Base-by-base conservation (phyloP, 352 stramenopile species). In the Blastocystis sp. region DNA sequence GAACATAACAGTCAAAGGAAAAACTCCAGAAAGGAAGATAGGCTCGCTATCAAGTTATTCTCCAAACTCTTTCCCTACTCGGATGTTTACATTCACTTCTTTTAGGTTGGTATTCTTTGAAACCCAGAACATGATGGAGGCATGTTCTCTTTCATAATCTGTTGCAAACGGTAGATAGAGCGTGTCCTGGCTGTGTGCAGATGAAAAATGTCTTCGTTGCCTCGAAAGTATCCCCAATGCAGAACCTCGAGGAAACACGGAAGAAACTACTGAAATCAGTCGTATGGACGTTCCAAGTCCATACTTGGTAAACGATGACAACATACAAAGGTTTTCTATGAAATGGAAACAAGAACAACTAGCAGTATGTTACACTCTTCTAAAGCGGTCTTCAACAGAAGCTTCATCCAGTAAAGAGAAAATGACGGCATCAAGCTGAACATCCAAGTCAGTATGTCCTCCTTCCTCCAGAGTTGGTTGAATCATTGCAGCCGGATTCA, bases 21-120 rank as follows among this genome's bases (percentile, higher is more conserved):
- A 83, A 83, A 67, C 71, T 83, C 71, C 71, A 83, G n/a, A 83
- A 83, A 9, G 71, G 71, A 83, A 83, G 71, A 66, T 83, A 83
- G 0, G 71, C 71, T 24, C 37, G 49, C 71, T 83, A 78, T 32
- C 4, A 51, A 16, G 49, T 32, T 7, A 2, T 1, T 43, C 14
- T 19, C 1, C 29, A 52, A 19, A 19, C 35, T 6, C 65, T 32
- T 32, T 71, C 19, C 12, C 14, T 49, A 83, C 71, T 6, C 71
- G 16, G 11, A 51, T 65, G 21, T 39, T 65, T 1, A 83, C 29
- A 37, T 65, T 83, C 43, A 83, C 71, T 19, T 59, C 71, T 24
- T 83, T 83, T 3, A 83, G 16, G 51, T 83, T 83, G 7, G 71
- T 83, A 27, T 83, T 83, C 71, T 83, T 83, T 5, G 71, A 16